Conservation (phyloP, 345 rosid genomes). For the Theobroma cacao region DNA sequence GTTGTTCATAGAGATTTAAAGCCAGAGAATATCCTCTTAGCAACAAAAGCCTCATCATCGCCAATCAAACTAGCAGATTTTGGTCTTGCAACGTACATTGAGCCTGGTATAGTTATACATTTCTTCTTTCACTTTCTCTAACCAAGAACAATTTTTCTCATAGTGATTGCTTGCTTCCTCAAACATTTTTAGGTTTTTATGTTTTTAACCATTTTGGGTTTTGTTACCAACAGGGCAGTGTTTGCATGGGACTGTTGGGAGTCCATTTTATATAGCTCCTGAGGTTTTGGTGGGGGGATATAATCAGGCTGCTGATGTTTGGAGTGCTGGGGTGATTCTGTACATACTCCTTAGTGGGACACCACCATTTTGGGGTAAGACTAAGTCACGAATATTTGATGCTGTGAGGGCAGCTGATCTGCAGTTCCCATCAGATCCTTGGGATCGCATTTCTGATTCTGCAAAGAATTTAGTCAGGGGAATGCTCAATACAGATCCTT, state of each 20-base stretch:
- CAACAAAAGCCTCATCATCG: constrained; percentile 52
- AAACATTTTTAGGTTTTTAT: not conserved
- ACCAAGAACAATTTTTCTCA: not conserved
- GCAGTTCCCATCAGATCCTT: constrained; percentile 53
- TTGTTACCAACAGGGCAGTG: constrained; percentile 43
- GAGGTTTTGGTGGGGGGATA: constrained; percentile 65
- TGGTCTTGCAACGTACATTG: constrained; percentile 63
- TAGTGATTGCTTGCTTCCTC: not conserved
- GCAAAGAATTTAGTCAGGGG: constrained; percentile 52
- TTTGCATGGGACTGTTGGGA: constrained; percentile 66
- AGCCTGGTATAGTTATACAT: constrained; percentile 41
- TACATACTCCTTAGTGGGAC: constrained; percentile 63
- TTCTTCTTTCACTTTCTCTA: not conserved
- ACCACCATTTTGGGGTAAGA: constrained; percentile 74
- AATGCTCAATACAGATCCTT: constrained; percentile 56
- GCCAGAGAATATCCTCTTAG: constrained; percentile 68
- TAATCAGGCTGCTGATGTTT: constrained; percentile 69
- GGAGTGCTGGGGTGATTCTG: constrained; percentile 78
- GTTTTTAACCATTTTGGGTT: not conserved
- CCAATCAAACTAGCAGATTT: constrained; percentile 70
- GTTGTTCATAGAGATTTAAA: constrained; percentile 68
- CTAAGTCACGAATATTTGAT: constrained; percentile 64
- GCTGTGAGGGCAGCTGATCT: constrained; percentile 64
- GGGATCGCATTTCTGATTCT: constrained; percentile 53
- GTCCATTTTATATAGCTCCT: constrained; percentile 78